Percentiles rank a stretch among this genome's conserved stretches.
Conservation (phyloP, 2,329 filamentous ascomycete genomes). For the Epichloe bromicola region DNA sequence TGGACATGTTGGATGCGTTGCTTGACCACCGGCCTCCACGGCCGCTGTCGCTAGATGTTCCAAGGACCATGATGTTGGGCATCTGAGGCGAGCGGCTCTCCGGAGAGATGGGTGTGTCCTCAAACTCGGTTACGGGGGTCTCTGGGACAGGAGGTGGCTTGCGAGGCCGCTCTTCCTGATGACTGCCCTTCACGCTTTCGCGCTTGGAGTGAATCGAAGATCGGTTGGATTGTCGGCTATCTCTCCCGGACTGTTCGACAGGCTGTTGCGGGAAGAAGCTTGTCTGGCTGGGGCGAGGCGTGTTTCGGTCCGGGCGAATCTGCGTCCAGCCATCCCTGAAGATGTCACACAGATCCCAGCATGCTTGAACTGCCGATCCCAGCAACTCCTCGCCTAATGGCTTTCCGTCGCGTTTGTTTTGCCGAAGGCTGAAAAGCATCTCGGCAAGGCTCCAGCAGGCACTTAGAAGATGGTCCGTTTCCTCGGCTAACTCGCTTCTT, state of each 20-base stretch:
- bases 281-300: slow-evolving; percentile 68
- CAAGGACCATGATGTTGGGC: slow-evolving; percentile 80
- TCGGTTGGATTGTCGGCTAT: slow-evolving; percentile 38
- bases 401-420: slow-evolving; percentile 63
- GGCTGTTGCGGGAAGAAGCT: slow-evolving; percentile 48
- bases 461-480: slow-evolving; percentile 71
- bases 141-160: slow-evolving; percentile 52
- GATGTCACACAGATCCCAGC: slow-evolving; percentile 88
- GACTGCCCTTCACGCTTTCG: slow-evolving; percentile 35
- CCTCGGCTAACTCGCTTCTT: slow-evolving; percentile 60
- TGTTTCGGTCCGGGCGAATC: slow-evolving; percentile 72
- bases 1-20: slow-evolving; percentile 63
- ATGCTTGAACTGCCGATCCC: slow-evolving; percentile 78
- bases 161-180: slow-evolving; percentile 34
- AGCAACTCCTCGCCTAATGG: slow-evolving; percentile 70
- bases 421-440: slow-evolving; percentile 82
- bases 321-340: slow-evolving; percentile 89
- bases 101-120: slow-evolving; percentile 74
- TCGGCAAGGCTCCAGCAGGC: slow-evolving; percentile 87
- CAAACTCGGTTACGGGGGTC: slow-evolving; percentile 84
- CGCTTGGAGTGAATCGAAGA: slow-evolving; percentile 38
- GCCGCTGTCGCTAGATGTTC: slow-evolving; percentile 47
- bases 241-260: slow-evolving; percentile 33
- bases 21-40: slow-evolving; percentile 68
- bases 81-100: slow-evolving; percentile 63